Evolutionary conservation across 257 asterid species (phyloP).

Genomic region (Knoxia roxburghii): DNA sequence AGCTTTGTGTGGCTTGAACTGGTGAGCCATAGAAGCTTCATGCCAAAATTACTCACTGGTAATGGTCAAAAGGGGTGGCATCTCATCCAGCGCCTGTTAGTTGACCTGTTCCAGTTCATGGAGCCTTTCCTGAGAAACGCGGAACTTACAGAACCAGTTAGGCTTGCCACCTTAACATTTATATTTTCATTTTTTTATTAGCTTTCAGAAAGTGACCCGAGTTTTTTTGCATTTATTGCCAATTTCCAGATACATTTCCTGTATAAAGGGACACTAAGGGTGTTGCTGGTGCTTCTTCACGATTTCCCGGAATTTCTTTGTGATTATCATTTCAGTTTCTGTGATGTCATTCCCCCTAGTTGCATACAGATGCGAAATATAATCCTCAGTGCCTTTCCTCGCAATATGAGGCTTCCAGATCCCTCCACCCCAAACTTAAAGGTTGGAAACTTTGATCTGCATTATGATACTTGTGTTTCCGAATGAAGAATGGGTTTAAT

Average conservation of each 20-base stretch:
- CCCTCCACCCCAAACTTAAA: slow-evolving; percentile 95
- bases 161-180: slow-evolving; percentile 15
- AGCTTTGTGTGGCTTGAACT: slow-evolving; percentile 99
- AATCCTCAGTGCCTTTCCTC: slow-evolving; percentile 96
- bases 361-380: slow-evolving; percentile 97
- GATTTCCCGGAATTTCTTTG: slow-evolving; percentile 99
- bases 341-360: slow-evolving; percentile 98
- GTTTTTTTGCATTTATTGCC: slow-evolving; percentile 14
- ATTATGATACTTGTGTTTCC: not conserved
- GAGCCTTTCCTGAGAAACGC: slow-evolving; percentile 96
- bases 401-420: slow-evolving; percentile 96
- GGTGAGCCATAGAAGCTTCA: slow-evolving; percentile 92
- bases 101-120: slow-evolving; percentile 90
- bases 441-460: too few relatives aligned
- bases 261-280: slow-evolving; percentile 92
- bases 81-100: slow-evolving; percentile 73
- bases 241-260: slow-evolving; percentile 61
- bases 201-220: not conserved
- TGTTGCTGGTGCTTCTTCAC: slow-evolving; percentile 89
- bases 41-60: slow-evolving; percentile 89
- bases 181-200: not conserved
- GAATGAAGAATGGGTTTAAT: too few relatives aligned
- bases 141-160: slow-evolving; percentile 84
- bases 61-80: slow-evolving; percentile 98
- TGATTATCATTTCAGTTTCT: slow-evolving; percentile 97